Conservation (phyloP, 768 basidiomycete species). For the Suillus bovinus region DNA sequence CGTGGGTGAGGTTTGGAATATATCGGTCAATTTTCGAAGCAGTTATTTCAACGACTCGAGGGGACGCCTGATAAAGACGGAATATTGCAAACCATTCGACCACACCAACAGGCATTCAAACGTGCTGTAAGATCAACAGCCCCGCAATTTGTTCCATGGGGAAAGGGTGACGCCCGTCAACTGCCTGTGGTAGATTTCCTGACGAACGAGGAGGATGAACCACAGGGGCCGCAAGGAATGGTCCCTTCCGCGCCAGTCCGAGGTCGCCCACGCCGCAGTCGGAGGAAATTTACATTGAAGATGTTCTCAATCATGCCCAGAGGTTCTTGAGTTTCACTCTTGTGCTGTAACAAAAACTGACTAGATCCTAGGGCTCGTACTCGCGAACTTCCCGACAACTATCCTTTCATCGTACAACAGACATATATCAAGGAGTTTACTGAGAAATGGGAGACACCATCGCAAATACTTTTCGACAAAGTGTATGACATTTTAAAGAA, state of each 20-base stretch:
- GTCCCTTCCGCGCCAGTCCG: not conserved
- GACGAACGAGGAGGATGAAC: conserved; percentile 38
- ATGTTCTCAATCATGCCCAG: conserved; percentile 48
- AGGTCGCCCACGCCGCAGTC: conserved; percentile 5
- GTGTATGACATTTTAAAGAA: conserved; percentile 39
- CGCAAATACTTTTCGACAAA: conserved; percentile 42
- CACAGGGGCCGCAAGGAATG: not conserved
- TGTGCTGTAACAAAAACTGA: not conserved
- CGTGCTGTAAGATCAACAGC: conserved; percentile 50
- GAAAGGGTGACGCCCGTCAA: conserved; percentile 12
- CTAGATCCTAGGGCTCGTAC: conserved; percentile 54
- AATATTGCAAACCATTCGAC: conserved; percentile 55
- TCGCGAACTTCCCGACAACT: conserved; percentile 67
- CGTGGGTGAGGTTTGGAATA: conserved; percentile 51
- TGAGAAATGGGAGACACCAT: conserved; percentile 49
- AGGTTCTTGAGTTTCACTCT: conserved; percentile 31
- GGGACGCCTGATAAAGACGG: conserved; percentile 55
- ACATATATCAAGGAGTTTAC: conserved; percentile 48
- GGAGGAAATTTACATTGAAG: conserved; percentile 51
- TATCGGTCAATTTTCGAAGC: conserved; percentile 49
- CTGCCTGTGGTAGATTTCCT: conserved; percentile 33
- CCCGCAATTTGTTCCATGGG: conserved; percentile 59
- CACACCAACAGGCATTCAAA: conserved; percentile 49
- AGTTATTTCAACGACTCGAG: conserved; percentile 46
- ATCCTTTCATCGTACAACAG: conserved; percentile 61